Conservation (phyloP, 768 basidiomycete genomes). For the Trametes cubensis region DNA sequence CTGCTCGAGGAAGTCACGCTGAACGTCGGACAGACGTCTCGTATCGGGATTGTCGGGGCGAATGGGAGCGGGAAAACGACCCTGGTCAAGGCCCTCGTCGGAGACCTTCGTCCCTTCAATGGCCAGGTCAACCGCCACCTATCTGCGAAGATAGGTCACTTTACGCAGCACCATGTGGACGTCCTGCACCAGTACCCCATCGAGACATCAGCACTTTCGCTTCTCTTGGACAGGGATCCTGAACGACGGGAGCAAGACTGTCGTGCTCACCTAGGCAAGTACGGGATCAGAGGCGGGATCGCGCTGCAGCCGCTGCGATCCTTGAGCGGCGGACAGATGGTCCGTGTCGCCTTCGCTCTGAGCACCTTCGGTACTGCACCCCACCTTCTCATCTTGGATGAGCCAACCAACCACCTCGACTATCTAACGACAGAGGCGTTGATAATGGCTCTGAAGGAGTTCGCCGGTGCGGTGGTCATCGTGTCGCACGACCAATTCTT, state of each 20-base stretch:
- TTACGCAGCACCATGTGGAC: conserved; percentile 31
- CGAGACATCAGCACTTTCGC: conserved; percentile 15
- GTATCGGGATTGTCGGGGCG: conserved; percentile 28
- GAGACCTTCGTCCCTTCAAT: conserved; percentile 24
- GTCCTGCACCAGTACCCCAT: conserved; percentile 19
- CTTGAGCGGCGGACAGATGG: conserved; percentile 99
- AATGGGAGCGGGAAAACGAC: conserved; percentile 31
- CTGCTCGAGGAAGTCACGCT: conserved; percentile 25
- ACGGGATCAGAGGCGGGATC: conserved; percentile 18
- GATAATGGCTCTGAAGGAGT: conserved; percentile 95
- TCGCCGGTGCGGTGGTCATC: conserved; percentile 96
- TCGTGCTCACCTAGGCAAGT: conserved; percentile 22
- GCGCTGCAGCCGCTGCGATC: conserved; percentile 55
- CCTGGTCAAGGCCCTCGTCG: conserved; percentile 26
- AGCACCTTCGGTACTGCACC: conserved; percentile 93
- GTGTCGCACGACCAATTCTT: conserved; percentile 98
- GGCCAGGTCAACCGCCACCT: conserved; percentile 25
- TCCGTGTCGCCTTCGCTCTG: conserved; percentile 92
- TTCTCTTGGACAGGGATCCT: conserved; percentile 12
- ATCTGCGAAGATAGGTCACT: conserved; percentile 26
- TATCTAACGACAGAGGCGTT: conserved; percentile 96
- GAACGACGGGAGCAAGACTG: conserved; percentile 16
- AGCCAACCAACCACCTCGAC: conserved; percentile 92
- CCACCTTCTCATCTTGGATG: conserved; percentile 91
- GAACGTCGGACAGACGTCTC: conserved; percentile 24